Evolutionary conservation across 148 eudicot genomes (phyloP).

Genomic region (Chenopodium album): DNA sequence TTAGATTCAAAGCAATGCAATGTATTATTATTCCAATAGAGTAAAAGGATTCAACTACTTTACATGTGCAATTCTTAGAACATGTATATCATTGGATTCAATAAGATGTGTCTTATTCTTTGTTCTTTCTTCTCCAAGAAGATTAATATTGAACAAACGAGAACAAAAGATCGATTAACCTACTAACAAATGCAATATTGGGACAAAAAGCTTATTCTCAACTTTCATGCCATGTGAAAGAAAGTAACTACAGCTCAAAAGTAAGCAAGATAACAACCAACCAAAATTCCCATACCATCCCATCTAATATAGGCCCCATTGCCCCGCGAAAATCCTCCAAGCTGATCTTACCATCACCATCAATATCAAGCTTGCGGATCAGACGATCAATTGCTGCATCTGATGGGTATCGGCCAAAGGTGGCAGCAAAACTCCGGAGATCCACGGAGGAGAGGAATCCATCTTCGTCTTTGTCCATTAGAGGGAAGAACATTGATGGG

Average conservation of each 20-base stretch:
- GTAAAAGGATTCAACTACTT: no score
- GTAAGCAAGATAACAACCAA: conserved; percentile 17
- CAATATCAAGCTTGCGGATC: not conserved
- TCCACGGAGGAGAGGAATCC: conserved; percentile 8
- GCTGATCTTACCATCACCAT: conserved; percentile 16
- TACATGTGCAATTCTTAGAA: no score
- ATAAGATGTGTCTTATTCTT: no score
- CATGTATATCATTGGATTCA: no score
- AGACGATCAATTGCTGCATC: not conserved
- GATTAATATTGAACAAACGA: no score
- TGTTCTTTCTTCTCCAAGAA: no score
- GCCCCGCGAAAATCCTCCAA: not conserved
- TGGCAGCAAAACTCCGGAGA: conserved; percentile 1
- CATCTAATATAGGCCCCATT: not conserved
- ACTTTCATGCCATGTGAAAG: not conserved
- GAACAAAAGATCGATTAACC: no score
- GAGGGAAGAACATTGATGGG: conserved; percentile 4
- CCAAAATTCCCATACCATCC: conserved; percentile 24
- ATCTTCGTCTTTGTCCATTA: conserved; percentile 15
- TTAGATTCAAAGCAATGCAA: no score
- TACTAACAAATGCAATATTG: no score
- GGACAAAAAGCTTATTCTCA: no score
- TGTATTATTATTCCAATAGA: no score
- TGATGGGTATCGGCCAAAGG: not conserved
- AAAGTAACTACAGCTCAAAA: conserved; percentile 1